Evolutionary conservation across 129 eudicot genomes (phyloP).

Genomic region (Ambrosia artemisiifolia): DNA sequence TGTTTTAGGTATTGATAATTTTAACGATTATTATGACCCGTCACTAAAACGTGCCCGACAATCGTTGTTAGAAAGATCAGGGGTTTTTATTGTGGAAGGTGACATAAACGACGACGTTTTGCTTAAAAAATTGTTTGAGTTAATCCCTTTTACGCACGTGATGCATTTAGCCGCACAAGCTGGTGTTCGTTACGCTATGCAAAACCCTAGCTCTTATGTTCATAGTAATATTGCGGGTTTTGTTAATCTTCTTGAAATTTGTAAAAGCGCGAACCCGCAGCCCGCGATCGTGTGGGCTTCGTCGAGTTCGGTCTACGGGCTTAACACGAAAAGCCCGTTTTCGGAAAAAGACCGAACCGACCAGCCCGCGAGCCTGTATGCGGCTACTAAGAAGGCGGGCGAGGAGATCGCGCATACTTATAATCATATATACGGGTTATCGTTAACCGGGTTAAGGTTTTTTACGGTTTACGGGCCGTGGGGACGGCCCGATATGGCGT

Average conservation of each 20-base stretch:
- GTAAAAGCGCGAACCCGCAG: conserved; percentile 67
- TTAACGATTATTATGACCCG: conserved; percentile 75
- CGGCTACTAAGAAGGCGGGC: conserved; percentile 84
- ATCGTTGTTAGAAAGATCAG: conserved; percentile 48
- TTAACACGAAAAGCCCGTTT: conserved; percentile 77
- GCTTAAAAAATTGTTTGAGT: conserved; percentile 53
- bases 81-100: conserved; percentile 71
- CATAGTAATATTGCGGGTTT: conserved; percentile 78
- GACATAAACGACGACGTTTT: conserved; percentile 65
- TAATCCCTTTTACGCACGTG: conserved; percentile 62
- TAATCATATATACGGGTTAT: conserved; percentile 75
- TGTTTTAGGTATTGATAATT: conserved; percentile 70
- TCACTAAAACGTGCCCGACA: conserved; percentile 67
- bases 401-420: conserved; percentile 88
- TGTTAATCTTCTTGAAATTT: conserved; percentile 69
- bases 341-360: conserved; percentile 80
- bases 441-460: conserved; percentile 70
- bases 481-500: conserved; percentile 95
- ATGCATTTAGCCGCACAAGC: conserved; percentile 94
- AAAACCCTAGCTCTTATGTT: conserved; percentile 69
- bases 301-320: conserved; percentile 76
- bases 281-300: conserved; percentile 93
- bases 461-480: conserved; percentile 95
- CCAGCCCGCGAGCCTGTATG: conserved; percentile 82
- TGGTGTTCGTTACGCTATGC: conserved; percentile 84